Percentiles rank a stretch among this genome's conserved stretches.
Conservation (phyloP, 1,284 basidiomycete species). For the Fistulinella staudtii region DNA sequence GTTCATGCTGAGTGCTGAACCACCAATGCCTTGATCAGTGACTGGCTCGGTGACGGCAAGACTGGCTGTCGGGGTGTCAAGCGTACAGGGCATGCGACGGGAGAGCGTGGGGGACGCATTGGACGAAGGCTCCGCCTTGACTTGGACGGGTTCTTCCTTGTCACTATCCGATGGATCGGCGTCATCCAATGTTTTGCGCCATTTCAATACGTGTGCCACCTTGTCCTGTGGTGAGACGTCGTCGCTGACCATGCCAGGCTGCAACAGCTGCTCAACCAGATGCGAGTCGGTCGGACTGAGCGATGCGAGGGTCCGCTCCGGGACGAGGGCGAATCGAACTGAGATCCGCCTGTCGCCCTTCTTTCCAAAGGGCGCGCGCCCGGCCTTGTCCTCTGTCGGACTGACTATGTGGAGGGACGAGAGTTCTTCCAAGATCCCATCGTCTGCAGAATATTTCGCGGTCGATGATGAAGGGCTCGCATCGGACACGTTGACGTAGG, state of each 20-base stretch:
- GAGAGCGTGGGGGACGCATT: constrained; percentile 13
- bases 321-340: constrained; percentile 32
- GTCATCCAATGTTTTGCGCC: constrained; percentile 23
- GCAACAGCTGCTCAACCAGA: constrained; percentile 31
- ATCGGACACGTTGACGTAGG: constrained; percentile 36
- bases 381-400: constrained; percentile 18
- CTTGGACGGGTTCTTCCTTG: constrained; percentile 3
- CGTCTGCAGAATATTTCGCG: constrained; percentile 16
- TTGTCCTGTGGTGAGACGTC: constrained; percentile 15
- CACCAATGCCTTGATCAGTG: constrained; percentile 18
- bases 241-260: constrained; percentile 31
- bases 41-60: constrained; percentile 28
- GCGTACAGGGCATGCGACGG: constrained; percentile 50
- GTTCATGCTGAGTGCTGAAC: constrained; percentile 22
- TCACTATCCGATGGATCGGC: background rate
- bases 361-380: constrained; percentile 1
- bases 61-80: constrained; percentile 46
- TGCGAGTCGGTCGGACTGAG: constrained; percentile 27
- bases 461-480: constrained; percentile 7
- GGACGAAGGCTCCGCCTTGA: constrained; percentile 7
- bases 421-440: constrained; percentile 22
- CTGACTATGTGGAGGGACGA: constrained; percentile 32
- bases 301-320: constrained; percentile 31
- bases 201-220: constrained; percentile 23
- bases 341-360: constrained; percentile 20